These are phyloP conservation scores for Naumovozyma castellii DNA, from an alignment of 805 yeast species.

Conservation along the genomic window DNA sequence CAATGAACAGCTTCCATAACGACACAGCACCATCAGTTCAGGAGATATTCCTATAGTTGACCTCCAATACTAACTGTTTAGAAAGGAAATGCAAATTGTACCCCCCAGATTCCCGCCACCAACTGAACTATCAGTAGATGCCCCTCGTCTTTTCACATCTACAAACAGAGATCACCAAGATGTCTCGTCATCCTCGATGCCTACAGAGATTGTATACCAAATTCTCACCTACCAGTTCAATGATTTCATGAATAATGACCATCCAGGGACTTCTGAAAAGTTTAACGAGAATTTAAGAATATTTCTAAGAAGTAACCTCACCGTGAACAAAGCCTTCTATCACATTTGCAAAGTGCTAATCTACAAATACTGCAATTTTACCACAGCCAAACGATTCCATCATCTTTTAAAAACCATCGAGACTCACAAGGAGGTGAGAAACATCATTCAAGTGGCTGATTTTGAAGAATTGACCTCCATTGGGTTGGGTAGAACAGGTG, in stretches of 20 bases:
- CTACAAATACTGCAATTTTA: slow-evolving; percentile 61
- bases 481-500: slow-evolving; percentile 80
- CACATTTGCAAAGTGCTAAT: slow-evolving; percentile 48
- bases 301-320: slow-evolving; percentile 43
- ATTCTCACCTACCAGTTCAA: slow-evolving; percentile 46
- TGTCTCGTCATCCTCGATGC: slow-evolving; percentile 23
- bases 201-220: slow-evolving; percentile 47
- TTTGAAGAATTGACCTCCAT: slow-evolving; percentile 83
- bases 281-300: slow-evolving; percentile 38
- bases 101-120: background rate
- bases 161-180: background rate
- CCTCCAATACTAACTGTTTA: background rate
- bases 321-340: slow-evolving; percentile 50
- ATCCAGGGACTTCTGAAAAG: slow-evolving; percentile 39
- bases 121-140: background rate
- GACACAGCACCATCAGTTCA: too few species aligned
- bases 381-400: slow-evolving; percentile 73
- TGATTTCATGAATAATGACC: slow-evolving; percentile 41
- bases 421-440: slow-evolving; percentile 40
- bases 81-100: background rate
- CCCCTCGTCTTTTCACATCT: too few species aligned
- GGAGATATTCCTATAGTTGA: too few species aligned
- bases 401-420: slow-evolving; percentile 51
- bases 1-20: too few species aligned
- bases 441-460: slow-evolving; percentile 61